A percentile compares a stretch with the other conserved stretches of the same genome.
Conservation (phyloP, 2,329 filamentous ascomycete genomes). For the Hypoxylon sp. region DNA sequence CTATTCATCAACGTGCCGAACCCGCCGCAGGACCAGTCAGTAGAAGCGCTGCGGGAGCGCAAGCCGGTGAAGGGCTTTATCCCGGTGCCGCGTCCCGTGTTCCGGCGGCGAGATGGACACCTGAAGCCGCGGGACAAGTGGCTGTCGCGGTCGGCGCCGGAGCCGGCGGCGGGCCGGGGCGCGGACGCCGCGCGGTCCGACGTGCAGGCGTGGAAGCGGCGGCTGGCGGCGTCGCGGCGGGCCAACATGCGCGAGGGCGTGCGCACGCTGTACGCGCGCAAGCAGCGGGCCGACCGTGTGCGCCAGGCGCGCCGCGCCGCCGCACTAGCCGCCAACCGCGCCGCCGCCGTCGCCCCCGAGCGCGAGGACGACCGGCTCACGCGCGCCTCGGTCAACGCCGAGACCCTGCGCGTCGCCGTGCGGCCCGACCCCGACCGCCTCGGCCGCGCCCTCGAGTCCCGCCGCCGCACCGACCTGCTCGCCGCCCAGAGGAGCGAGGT, state of each 20-base stretch:
- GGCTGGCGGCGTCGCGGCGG: slow-evolving; percentile 76
- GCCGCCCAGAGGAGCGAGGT: slow-evolving; percentile 62
- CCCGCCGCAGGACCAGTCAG: slow-evolving; percentile 72
- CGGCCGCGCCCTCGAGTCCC: slow-evolving; percentile 57
- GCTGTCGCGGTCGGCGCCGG: slow-evolving; percentile 65
- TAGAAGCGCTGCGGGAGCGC: slow-evolving; percentile 48
- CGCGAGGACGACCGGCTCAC: slow-evolving; percentile 81
- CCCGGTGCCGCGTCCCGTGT: slow-evolving; percentile 83
- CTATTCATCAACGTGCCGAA: slow-evolving; percentile 83
- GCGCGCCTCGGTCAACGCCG: slow-evolving; percentile 67
- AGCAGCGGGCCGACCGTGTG: slow-evolving; percentile 54
- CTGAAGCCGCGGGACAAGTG: slow-evolving; percentile 70
- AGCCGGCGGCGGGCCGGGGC: slow-evolving; percentile 55
- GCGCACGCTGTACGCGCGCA: slow-evolving; percentile 71
- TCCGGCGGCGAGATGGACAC: slow-evolving; percentile 63
- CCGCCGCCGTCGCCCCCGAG: slow-evolving; percentile 68
- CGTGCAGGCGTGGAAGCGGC: slow-evolving; percentile 69
- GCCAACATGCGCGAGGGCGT: slow-evolving; percentile 77
- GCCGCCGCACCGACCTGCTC: slow-evolving; percentile 52
- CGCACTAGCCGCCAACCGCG: slow-evolving; percentile 57
- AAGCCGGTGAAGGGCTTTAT: slow-evolving; percentile 76
- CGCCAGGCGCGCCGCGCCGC: slow-evolving; percentile 51
- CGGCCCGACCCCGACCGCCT: slow-evolving; percentile 70
- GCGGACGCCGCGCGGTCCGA: slow-evolving; percentile 50
- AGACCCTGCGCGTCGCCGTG: slow-evolving; percentile 59